Evolutionary conservation across 225 moss, liverwort and hornwort species (phyloP).

Genomic region (Takakia lepidozioides): DNA sequence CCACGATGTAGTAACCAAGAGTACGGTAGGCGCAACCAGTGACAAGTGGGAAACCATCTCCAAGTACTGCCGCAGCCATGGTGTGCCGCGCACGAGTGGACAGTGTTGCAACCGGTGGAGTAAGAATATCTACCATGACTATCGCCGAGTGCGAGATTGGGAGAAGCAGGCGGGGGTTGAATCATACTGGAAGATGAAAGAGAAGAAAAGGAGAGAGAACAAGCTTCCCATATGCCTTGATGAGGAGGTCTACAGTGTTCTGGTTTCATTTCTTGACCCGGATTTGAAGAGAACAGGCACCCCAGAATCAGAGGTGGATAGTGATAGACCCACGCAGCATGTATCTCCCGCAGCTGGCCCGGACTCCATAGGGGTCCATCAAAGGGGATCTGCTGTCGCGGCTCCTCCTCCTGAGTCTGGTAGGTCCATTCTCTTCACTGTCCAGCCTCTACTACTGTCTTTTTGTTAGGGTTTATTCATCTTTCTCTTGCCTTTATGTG

Average conservation of each 20-base stretch:
- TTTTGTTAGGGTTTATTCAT: too few species aligned
- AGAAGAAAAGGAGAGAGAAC: constrained; percentile 54
- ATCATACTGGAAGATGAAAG: constrained; percentile 76
- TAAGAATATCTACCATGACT: constrained; percentile 58
- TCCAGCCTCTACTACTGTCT: too few species aligned
- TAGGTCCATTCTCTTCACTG: constrained; percentile 9
- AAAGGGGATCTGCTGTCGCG: constrained; percentile 12
- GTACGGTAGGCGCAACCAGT: constrained; percentile 35
- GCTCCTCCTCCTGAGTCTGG: constrained; percentile 30
- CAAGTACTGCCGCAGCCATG: constrained; percentile 44
- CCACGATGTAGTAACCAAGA: constrained; percentile 38
- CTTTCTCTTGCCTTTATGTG: too few species aligned
- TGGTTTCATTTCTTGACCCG: constrained; percentile 43
- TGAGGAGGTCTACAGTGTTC: constrained; percentile 49
- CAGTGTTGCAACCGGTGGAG: constrained; percentile 71
- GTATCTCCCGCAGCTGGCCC: constrained; percentile 13
- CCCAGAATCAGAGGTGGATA: constrained; percentile 45
- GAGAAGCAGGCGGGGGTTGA: constrained; percentile 48
- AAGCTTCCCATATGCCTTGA: constrained; percentile 66
- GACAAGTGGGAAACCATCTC: constrained; percentile 72
- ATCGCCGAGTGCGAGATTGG: constrained; percentile 67
- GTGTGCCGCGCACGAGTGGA: constrained; percentile 52
- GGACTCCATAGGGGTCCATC: constrained; percentile 18
- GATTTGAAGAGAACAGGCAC: constrained; percentile 44
- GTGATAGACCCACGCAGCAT: constrained; percentile 34